Percentiles rank a stretch among this genome's conserved stretches.
Conservation (phyloP, 2,329 filamentous ascomycete species). For the Aspergillus arachidicola region DNA sequence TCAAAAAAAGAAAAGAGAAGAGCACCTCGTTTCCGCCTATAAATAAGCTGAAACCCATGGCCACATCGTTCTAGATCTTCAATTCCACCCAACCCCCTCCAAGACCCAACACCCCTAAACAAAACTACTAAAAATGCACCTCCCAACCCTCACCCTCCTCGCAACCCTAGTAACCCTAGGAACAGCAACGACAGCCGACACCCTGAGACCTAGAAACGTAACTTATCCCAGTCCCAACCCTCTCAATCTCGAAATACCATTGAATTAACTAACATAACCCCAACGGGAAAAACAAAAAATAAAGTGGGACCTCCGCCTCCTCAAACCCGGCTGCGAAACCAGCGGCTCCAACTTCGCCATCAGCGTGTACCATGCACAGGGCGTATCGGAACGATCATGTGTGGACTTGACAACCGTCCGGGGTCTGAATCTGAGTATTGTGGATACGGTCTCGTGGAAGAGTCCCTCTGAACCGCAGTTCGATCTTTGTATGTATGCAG, state of each 20-base stretch:
- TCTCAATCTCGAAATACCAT: not conserved
- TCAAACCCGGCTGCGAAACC: conserved; percentile 32
- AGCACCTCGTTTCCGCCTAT: not conserved
- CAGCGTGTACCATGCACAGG: conserved; percentile 24
- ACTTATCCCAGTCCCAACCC: not conserved
- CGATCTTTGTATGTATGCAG: conserved; percentile 29
- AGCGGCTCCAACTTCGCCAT: conserved; percentile 21
- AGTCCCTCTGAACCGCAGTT: conserved; percentile 19
- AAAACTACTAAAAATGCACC: conserved; percentile 6
- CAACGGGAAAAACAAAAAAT: conserved; percentile 4
- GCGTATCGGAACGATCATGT: conserved; percentile 14
- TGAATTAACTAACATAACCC: conserved; percentile 4
- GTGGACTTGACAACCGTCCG: conserved; percentile 4
- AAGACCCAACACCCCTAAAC: not conserved
- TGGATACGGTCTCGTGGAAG: conserved; percentile 32
- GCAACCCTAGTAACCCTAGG: not conserved
- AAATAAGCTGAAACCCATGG: not conserved
- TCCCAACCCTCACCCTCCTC: not conserved
- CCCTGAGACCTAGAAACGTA: conserved; percentile 25
- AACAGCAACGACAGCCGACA: conserved; percentile 1
- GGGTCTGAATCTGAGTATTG: conserved; percentile 3
- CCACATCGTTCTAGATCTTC: not conserved
- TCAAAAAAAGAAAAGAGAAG: not conserved
- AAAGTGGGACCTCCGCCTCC: conserved; percentile 35
- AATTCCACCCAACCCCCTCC: not conserved